These are phyloP conservation scores for Penicillium maclennaniae DNA, from an alignment of 495 filamentous ascomycete genomes.

Conservation along the genomic window DNA sequence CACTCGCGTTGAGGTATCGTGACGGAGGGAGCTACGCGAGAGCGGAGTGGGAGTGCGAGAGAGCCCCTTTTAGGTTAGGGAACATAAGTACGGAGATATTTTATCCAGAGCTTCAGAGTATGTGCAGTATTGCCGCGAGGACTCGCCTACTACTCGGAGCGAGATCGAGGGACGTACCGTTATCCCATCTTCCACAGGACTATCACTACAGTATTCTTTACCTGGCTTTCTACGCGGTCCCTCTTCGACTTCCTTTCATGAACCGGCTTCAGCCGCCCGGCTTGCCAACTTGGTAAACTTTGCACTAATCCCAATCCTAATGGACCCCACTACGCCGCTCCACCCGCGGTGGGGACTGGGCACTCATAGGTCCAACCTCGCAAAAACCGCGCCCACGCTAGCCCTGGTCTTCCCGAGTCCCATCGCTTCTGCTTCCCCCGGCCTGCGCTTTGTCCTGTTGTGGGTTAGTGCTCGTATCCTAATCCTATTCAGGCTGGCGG, in stretches of 20 bases:
- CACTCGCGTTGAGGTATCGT: slow-evolving; percentile 20
- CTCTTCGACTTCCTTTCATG: too few species aligned
- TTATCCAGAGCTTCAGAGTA: too few species aligned
- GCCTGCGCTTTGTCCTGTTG: slow-evolving; percentile 36
- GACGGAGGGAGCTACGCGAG: slow-evolving; percentile 1
- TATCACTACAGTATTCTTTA: too few species aligned
- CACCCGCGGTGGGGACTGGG: background rate
- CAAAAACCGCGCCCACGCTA: slow-evolving; percentile 10
- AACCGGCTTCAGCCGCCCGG: slow-evolving; percentile 34
- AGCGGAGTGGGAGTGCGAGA: background rate
- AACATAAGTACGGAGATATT: too few species aligned
- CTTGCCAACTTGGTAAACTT: slow-evolving; percentile 19
- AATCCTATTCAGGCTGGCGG: slow-evolving; percentile 19
- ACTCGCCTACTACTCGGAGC: too few species aligned
- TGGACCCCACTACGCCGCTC: slow-evolving; percentile 10
- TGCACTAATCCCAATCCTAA: background rate
- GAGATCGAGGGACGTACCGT: too few species aligned
- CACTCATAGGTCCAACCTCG: background rate
- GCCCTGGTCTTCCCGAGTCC: slow-evolving; percentile 31
- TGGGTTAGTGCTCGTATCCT: slow-evolving; percentile 23
- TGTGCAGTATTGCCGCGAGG: too few species aligned
- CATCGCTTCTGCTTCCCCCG: slow-evolving; percentile 34
- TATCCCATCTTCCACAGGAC: too few species aligned
- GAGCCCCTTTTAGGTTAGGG: too few species aligned
- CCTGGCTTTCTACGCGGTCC: too few species aligned